Base-by-base conservation (phyloP, 139 green algal genomes). In the Picochlorum costavermella region DNA sequence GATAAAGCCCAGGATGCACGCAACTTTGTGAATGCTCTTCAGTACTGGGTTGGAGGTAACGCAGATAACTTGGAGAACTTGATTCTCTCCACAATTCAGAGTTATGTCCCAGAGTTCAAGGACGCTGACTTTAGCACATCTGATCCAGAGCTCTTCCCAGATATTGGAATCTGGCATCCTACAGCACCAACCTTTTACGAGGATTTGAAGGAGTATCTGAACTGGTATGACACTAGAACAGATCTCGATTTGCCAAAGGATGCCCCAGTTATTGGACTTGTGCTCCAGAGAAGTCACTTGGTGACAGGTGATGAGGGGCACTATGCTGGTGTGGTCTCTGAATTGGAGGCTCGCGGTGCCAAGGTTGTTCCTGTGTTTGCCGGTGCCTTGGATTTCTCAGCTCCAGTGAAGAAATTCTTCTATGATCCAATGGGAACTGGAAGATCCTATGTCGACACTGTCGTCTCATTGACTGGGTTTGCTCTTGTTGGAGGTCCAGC, bases 1-100 rank as follows among this genome's bases (percentile, higher is more conserved):
- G 86, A 96, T 66, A 95, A 96, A 78, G 87, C 87, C 10, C 75
- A 86, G 67, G 86, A 94, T 60, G 86, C 84, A 5, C 73, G 86
- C 53, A 85, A 88, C 68, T 94, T 89, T 63, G 89, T 94, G 57
- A 85, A 94, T 73, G 87, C 84, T 40, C 90, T 99, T 59, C 94
- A 99, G 85, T 99, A 99, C 87, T 99, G 94, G 94, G 86, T 97
- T 68, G 94, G 94, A 48, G 94, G 94, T 50, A 96, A 94, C 75
- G 73, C 86, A 29, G 88, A 95, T 25, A 99, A 99, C 80, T 81
- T 99, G 64, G 86, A 98, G 84, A 98, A 97, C 84, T 86, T 99
- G 77, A 72, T 99, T 37, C 77, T 96, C 12, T 95, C 81, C 60
- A 88, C 91, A 36, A 74, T 69, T 28, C 59, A 84, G 65, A 70